Evolutionary conservation across 1,284 basidiomycete genomes (phyloP).

Genomic region (Apiotrichum laibachii): DNA sequence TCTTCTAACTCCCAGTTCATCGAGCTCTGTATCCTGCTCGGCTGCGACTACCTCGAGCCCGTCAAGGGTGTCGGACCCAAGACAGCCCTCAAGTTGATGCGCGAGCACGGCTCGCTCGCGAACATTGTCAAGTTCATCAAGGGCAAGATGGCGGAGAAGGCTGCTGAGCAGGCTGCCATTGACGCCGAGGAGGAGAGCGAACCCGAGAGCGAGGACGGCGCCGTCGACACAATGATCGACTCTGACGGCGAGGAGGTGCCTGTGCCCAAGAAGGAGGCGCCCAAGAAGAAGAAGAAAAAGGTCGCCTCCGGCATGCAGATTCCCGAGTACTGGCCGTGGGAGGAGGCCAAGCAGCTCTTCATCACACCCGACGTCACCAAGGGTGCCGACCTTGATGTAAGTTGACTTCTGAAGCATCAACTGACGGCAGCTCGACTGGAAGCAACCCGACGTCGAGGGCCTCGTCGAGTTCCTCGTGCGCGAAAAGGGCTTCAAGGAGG

Average conservation of each 20-base stretch:
- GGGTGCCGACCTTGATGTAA: constrained; percentile 80
- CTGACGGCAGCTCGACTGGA: constrained; percentile 79
- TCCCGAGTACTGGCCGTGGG: constrained; percentile 95
- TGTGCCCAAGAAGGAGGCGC: constrained; percentile 26
- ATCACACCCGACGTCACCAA: constrained; percentile 82
- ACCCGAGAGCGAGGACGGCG: constrained; percentile 44
- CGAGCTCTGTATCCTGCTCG: constrained; percentile 93
- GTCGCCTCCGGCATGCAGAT: constrained; percentile 69
- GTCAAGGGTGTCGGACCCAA: constrained; percentile 62
- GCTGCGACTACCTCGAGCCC: constrained; percentile 88
- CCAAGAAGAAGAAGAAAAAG: constrained; percentile 47
- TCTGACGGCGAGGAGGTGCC: constrained; percentile 38
- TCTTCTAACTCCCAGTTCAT: constrained; percentile 67
- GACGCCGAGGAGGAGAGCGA: constrained; percentile 35
- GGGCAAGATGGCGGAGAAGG: constrained; percentile 64
- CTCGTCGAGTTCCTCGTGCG: constrained; percentile 90
- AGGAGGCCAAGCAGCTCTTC: constrained; percentile 89
- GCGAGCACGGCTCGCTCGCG: constrained; percentile 78
- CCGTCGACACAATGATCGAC: constrained; percentile 18
- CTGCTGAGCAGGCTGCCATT: constrained; percentile 43
- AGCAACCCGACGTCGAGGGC: constrained; percentile 86
- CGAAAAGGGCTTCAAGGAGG: constrained; percentile 98
- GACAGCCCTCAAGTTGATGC: constrained; percentile 87
- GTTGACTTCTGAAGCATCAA: constrained; percentile 15
- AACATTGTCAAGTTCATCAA: constrained; percentile 77